Percentiles rank a stretch among this genome's conserved stretches.
These are phyloP conservation scores for Arthroderma sp. DNA, from an alignment of 2,329 filamentous ascomycete genomes.

Conservation along the genomic window DNA sequence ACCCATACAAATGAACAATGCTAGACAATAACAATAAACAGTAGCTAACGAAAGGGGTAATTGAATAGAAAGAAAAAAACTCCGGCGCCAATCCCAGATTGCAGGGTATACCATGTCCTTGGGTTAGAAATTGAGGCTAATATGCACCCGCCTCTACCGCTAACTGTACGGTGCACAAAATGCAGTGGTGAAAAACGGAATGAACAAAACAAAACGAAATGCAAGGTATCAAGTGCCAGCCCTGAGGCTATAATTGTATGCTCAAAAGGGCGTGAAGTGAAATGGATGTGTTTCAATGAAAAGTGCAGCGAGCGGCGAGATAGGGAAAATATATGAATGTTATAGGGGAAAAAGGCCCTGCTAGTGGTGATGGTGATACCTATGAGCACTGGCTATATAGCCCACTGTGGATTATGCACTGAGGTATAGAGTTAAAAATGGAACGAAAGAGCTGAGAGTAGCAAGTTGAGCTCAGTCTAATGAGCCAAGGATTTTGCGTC, in stretches of 20 bases:
- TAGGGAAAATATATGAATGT: background rate
- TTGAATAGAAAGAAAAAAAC: background rate
- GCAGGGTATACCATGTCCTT: background rate
- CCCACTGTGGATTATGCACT: background rate
- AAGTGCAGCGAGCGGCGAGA: background rate
- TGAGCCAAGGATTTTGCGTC: conserved; percentile 27
- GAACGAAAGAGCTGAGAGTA: background rate
- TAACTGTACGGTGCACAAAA: background rate
- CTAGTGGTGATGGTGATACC: background rate
- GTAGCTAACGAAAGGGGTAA: background rate
- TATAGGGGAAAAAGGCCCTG: background rate
- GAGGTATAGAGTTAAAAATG: background rate
- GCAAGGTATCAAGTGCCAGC: background rate
- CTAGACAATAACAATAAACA: background rate
- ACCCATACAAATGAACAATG: background rate
- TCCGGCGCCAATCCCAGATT: background rate
- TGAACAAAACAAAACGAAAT: background rate
- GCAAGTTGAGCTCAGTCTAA: conserved; percentile 13
- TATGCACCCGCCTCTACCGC: background rate
- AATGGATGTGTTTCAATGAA: background rate
- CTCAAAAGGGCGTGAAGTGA: background rate
- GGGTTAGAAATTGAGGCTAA: background rate
- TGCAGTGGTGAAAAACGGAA: background rate
- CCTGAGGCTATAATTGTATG: background rate
- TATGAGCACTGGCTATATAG: background rate